These are phyloP conservation scores for Agaricales sp. DNA, from an alignment of 1,284 basidiomycete genomes.

Conservation along the genomic window DNA sequence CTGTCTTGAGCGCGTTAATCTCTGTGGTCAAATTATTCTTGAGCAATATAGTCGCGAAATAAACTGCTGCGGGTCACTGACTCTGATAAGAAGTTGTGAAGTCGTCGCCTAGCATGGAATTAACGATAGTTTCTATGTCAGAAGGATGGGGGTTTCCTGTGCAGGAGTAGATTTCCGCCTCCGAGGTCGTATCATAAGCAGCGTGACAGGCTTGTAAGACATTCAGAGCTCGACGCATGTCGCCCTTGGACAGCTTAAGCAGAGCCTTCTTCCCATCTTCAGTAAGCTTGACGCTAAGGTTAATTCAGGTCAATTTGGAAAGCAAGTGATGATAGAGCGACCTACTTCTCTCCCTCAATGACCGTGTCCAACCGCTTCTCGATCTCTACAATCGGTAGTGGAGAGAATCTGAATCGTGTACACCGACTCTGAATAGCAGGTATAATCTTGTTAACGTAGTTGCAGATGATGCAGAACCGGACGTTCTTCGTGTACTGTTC, in stretches of 20 bases:
- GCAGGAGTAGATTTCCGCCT: constrained; percentile 92
- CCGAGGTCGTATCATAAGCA: constrained; percentile 83
- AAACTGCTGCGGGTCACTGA: too few relatives aligned
- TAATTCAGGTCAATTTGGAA: constrained; percentile 4
- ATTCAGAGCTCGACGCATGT: constrained; percentile 96
- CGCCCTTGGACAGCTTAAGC: constrained; percentile 88
- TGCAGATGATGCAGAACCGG: constrained; percentile 99
- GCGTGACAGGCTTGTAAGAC: constrained; percentile 97
- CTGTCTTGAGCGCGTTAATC: constrained; percentile 80
- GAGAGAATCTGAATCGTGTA: constrained; percentile 97
- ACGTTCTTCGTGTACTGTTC: constrained; percentile 99
- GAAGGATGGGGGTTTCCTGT: constrained; percentile 93
- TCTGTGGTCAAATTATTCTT: constrained; percentile 43
- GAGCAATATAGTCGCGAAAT: too few relatives aligned
- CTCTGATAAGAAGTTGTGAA: constrained; percentile 89
- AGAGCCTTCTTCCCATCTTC: constrained; percentile 84
- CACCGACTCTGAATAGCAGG: constrained; percentile 98
- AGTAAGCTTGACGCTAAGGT: constrained; percentile 72
- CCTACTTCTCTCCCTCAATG: constrained; percentile 79
- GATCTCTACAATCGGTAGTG: constrained; percentile 80
- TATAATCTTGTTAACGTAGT: constrained; percentile 99
- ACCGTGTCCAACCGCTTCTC: constrained; percentile 76
- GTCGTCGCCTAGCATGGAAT: constrained; percentile 94
- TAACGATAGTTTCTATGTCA: constrained; percentile 89
- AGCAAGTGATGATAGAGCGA: constrained; percentile 8